These are phyloP conservation scores for Aureobasidium sp. DNA, from an alignment of 2,329 filamentous ascomycete species.

Conservation along the genomic window DNA sequence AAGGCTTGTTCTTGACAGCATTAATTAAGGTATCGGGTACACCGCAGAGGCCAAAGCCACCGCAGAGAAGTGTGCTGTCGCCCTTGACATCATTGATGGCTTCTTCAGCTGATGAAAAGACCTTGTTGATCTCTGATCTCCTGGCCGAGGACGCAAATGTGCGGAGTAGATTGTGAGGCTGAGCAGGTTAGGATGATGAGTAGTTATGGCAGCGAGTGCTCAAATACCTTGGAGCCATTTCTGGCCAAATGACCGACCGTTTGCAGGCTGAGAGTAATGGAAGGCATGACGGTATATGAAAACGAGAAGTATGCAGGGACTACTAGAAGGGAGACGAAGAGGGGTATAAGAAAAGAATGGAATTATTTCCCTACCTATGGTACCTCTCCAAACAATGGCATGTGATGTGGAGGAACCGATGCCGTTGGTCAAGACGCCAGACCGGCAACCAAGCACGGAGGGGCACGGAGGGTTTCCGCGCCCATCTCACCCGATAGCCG, in stretches of 20 bases:
- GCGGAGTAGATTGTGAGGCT: conserved; percentile 20
- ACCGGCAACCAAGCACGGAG: conserved; percentile 1
- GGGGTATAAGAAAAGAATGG: not conserved
- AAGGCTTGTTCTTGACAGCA: conserved; percentile 55
- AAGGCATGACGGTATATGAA: conserved; percentile 8
- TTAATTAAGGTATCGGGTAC: conserved; percentile 66
- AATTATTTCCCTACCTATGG: not conserved
- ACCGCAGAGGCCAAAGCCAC: conserved; percentile 76
- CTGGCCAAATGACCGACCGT: conserved; percentile 20
- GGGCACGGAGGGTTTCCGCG: conserved; percentile 6
- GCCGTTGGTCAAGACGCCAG: conserved; percentile 2
- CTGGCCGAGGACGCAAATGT: conserved; percentile 22
- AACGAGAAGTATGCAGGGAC: not conserved
- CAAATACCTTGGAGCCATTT: conserved; percentile 18
- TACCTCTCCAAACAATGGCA: conserved; percentile 6
- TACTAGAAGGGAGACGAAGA: not conserved
- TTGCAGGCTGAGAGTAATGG: conserved; percentile 19
- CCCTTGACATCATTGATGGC: conserved; percentile 65
- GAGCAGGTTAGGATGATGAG: not conserved
- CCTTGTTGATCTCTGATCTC: conserved; percentile 21
- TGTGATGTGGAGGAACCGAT: conserved; percentile 16
- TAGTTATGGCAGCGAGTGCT: not conserved
- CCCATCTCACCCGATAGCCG: not conserved
- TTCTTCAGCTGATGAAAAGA: conserved; percentile 49
- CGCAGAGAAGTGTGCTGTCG: conserved; percentile 64